These are phyloP conservation scores for Senecio squalidus DNA, from an alignment of 140 eudicot species.

Conservation along the genomic window DNA sequence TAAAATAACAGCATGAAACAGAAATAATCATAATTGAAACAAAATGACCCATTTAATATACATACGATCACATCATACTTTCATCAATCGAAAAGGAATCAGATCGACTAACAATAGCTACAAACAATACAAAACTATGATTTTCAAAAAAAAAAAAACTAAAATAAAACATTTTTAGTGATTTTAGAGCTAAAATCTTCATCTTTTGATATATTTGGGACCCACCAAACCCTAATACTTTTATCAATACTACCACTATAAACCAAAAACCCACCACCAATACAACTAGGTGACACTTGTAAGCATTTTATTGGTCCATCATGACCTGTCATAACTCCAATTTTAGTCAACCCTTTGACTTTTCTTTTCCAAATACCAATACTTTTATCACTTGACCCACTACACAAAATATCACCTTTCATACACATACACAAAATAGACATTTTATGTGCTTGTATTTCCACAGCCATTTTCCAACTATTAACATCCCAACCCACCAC, in stretches of 20 bases:
- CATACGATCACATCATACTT: background rate
- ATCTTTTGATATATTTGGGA: constrained; percentile 33
- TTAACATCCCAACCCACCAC: constrained; percentile 70
- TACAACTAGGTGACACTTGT: constrained; percentile 51
- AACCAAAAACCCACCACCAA: constrained; percentile 83
- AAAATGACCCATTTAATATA: background rate
- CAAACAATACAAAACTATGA: background rate
- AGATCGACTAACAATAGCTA: background rate
- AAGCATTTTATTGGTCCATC: constrained; percentile 83
- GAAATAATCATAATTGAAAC: background rate
- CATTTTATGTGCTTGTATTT: constrained; percentile 61
- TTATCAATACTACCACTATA: constrained; percentile 89
- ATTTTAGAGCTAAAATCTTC: constrained; percentile 25
- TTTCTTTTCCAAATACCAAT: constrained; percentile 71
- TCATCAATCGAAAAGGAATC: background rate
- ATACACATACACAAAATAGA: constrained; percentile 78
- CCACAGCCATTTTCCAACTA: constrained; percentile 47
- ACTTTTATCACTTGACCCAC: constrained; percentile 78
- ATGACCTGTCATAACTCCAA: constrained; percentile 70
- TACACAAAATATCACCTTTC: constrained; percentile 62
- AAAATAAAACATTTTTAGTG: background rate
- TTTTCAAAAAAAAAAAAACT: background rate
- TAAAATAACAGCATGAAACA: no score
- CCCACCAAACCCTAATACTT: constrained; percentile 96
- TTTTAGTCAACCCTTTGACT: constrained; percentile 41